Percentiles rank a stretch among this genome's conserved stretches.
Evolutionary conservation across 345 rosid genomes (phyloP).

Genomic region (Arabis hirsuta): DNA sequence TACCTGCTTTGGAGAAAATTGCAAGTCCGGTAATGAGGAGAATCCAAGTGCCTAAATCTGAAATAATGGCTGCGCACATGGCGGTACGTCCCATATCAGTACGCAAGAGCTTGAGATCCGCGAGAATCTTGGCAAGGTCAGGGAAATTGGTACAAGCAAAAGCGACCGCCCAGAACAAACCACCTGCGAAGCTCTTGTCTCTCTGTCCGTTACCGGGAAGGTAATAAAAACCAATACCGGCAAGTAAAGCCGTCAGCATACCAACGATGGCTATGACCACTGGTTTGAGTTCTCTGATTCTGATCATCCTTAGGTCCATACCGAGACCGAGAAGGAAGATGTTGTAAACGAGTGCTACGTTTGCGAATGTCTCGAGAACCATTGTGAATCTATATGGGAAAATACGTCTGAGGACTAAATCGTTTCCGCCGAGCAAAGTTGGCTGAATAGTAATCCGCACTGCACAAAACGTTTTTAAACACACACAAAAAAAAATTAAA

Average conservation of each 20-base stretch:
- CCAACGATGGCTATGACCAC: constrained; percentile 51
- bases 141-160: constrained; percentile 67
- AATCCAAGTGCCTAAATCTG: constrained; percentile 60
- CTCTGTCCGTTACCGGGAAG: neutral
- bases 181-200: constrained; percentile 36
- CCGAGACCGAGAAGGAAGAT: constrained; percentile 69
- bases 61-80: constrained; percentile 52
- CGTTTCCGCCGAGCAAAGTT: neutral
- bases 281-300: constrained; percentile 37
- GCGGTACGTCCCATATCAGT: constrained; percentile 60
- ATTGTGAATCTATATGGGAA: constrained; percentile 45
- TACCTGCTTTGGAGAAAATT: constrained; percentile 22
- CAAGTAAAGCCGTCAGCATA: constrained; percentile 41
- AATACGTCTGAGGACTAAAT: neutral
- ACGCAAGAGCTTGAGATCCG: constrained; percentile 70
- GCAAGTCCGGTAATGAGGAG: constrained; percentile 43
- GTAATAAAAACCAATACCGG: constrained; percentile 48
- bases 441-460: constrained; percentile 62
- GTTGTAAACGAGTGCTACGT: constrained; percentile 55
- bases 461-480: constrained; percentile 15
- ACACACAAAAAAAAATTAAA: too few species aligned
- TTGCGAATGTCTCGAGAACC: constrained; percentile 57
- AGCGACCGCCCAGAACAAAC: constrained; percentile 55
- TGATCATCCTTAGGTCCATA: constrained; percentile 55
- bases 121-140: constrained; percentile 56